Base-by-base conservation (phyloP, 768 basidiomycete species). In the Lactarius evosmus region DNA sequence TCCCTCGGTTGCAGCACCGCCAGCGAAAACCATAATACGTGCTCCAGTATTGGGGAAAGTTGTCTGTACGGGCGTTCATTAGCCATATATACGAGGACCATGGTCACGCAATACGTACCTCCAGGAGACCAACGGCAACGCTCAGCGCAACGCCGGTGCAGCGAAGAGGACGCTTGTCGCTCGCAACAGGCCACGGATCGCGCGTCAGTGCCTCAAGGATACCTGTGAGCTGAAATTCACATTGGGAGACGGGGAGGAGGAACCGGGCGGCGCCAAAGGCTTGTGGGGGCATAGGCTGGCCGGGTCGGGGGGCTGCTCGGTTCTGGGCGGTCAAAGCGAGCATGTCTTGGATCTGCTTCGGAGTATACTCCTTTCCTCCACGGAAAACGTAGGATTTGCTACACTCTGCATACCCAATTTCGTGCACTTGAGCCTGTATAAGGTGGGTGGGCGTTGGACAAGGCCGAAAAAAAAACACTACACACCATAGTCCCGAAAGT, bases 361-460 rank as follows among this genome's bases (percentile, higher is more conserved):
- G 87, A 60, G 87, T 76, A 73, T 99, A 98, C 70, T 99, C 97
- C 76, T 98, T 99, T 14, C 89, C 91, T 50, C 97, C 97, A 30
- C 96, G 89, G 86, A 99, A 99, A 61, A 98, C 97, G 75, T 97
- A 98, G 4, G 95, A 97, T 75, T 98, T 98, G 78, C 85, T 92
- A 78, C 95, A 98, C 74, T 96, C 92, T 2, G 87, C 83, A 71
- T 98, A 98, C 34, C 95, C 95, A 38, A 98, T 89, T 78, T 99
- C 97, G 75, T 99, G 97, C 1, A 99, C 93, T 88, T 96, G 95
- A 7, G 96, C 84, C 96, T 98, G 68, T 27, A 62, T n/a, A 57
- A 60, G 30, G 51, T 2, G 30, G 46, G 52, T 5, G n/a, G 32
- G 36, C 11, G n/a, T 51, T 57, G n/a, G 55, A 33, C 7, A 51